Evolutionary conservation across 257 asterid species (phyloP).

Genomic region (Nicotiana obtusifolia): DNA sequence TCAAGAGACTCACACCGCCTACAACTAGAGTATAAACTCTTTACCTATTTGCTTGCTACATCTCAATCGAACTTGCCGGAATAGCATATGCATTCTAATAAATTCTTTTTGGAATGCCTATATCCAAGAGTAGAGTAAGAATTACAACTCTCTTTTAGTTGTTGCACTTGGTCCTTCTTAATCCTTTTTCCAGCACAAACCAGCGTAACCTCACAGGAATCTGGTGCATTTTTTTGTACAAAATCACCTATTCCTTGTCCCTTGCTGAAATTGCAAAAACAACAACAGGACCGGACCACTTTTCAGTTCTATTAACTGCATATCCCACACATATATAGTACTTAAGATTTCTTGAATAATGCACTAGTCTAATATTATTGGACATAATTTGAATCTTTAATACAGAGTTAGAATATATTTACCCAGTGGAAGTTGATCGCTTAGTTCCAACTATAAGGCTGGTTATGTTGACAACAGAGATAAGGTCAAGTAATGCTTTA

Average conservation of each 20-base stretch:
- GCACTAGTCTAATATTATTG: constrained; percentile 30
- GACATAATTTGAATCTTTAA: no score
- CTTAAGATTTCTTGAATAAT: no score
- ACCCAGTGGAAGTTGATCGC: constrained; percentile 49
- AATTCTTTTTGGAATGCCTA: constrained; percentile 30
- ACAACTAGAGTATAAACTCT: no score
- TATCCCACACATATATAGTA: no score
- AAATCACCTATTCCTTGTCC: constrained; percentile 54
- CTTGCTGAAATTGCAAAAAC: constrained; percentile 12
- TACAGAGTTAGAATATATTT: not conserved
- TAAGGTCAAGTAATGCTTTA: constrained; percentile 61
- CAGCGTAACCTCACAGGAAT: constrained; percentile 47
- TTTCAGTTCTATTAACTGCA: no score
- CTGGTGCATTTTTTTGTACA: constrained; percentile 60
- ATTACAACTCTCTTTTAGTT: constrained; percentile 12
- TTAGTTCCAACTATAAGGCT: constrained; percentile 57
- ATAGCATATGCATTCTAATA: constrained; percentile 58
- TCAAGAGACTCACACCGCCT: no score
- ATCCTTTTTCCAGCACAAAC: constrained; percentile 10
- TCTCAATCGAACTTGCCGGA: constrained; percentile 35
- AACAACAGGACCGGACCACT: no score
- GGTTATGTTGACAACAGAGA: constrained; percentile 48
- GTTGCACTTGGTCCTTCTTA: constrained; percentile 13
- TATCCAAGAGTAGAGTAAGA: not conserved
- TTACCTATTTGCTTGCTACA: no score